A percentile compares a stretch with the other conserved stretches of the same genome.
phyloP scores from a whole-genome alignment of 75 land plant genomes.

The Adiantum capillusveneris region DNA sequence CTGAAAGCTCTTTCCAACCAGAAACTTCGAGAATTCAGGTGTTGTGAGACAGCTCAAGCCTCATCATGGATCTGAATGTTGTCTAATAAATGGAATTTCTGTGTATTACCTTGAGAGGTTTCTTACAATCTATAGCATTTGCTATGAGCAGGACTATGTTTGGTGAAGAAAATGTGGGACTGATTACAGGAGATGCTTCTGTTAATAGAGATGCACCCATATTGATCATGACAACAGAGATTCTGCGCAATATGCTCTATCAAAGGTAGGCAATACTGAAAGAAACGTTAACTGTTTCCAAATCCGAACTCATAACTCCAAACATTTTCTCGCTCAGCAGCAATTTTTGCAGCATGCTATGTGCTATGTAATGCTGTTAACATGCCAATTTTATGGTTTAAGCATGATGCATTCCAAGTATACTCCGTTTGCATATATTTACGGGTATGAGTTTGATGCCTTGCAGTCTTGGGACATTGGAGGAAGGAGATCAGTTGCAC shows the following conservation, averaged over 20 bases:
- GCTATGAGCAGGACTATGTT: constrained; percentile 50
- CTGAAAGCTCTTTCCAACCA: constrained; percentile 98
- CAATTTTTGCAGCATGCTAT: neutral
- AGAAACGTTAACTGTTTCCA: too few relatives aligned
- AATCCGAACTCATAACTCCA: too few relatives aligned
- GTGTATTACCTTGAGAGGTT: neutral
- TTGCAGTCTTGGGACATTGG: constrained; percentile 68
- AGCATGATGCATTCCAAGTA: neutral
- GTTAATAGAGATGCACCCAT: constrained; percentile 85
- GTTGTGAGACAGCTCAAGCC: neutral
- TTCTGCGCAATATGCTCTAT: constrained; percentile 91
- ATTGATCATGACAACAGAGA: constrained; percentile 97
- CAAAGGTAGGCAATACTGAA: constrained; percentile 66
- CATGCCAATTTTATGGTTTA: neutral
- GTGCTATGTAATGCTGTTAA: neutral
- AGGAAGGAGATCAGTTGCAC: constrained; percentile 52
- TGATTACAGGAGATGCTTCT: constrained; percentile 90
- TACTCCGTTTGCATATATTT: neutral
- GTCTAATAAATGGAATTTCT: neutral
- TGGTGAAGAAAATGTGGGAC: constrained; percentile 85
- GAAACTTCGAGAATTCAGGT: constrained; percentile 91
- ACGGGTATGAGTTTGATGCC: neutral
- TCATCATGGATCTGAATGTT: neutral
- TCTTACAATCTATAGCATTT: neutral
- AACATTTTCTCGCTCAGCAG: too few relatives aligned